A percentile compares a stretch with the other conserved stretches of the same genome.
Evolutionary conservation across 805 yeast species (phyloP).

Genomic region (Yarrowia deformans): DNA sequence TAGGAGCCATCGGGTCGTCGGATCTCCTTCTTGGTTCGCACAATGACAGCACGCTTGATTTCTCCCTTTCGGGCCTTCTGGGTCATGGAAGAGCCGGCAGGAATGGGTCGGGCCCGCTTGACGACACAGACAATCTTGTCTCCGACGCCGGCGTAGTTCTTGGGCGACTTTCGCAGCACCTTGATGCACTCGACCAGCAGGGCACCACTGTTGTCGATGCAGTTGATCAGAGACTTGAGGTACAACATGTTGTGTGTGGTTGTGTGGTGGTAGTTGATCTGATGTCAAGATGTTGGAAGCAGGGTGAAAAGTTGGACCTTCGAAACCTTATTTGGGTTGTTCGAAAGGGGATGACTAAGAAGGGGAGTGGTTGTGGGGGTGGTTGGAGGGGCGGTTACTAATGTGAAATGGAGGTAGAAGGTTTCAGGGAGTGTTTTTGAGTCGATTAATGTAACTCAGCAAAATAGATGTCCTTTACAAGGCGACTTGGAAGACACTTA

Average conservation of each 20-base stretch:
- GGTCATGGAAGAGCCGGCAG: slow-evolving; percentile 73
- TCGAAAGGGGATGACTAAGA: neutral
- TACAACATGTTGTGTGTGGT: slow-evolving; percentile 67
- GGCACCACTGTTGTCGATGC: slow-evolving; percentile 96
- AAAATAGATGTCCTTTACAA: too few relatives aligned
- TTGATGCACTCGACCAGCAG: slow-evolving; percentile 94
- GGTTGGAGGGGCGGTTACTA: too few relatives aligned
- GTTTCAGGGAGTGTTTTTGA: too few relatives aligned
- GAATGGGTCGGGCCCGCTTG: slow-evolving; percentile 83
- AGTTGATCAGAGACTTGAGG: slow-evolving; percentile 84
- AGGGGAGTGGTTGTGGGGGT: neutral
- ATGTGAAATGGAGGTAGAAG: too few relatives aligned
- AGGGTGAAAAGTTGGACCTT: slow-evolving; percentile 7
- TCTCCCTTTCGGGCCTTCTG: slow-evolving; percentile 90
- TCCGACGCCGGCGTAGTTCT: slow-evolving; percentile 73
- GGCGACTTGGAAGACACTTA: too few relatives aligned
- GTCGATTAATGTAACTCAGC: too few relatives aligned
- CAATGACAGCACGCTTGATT: slow-evolving; percentile 93
- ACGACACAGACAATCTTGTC: slow-evolving; percentile 95
- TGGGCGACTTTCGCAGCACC: slow-evolving; percentile 87
- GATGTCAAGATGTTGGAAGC: neutral
- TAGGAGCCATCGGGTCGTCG: slow-evolving; percentile 86
- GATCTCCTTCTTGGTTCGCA: slow-evolving; percentile 83
- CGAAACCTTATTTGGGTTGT: neutral
- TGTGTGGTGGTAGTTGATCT: neutral